Evolutionary conservation across 176 grass and related monocot genomes (phyloP).

Genomic region (Musa beccarii): DNA sequence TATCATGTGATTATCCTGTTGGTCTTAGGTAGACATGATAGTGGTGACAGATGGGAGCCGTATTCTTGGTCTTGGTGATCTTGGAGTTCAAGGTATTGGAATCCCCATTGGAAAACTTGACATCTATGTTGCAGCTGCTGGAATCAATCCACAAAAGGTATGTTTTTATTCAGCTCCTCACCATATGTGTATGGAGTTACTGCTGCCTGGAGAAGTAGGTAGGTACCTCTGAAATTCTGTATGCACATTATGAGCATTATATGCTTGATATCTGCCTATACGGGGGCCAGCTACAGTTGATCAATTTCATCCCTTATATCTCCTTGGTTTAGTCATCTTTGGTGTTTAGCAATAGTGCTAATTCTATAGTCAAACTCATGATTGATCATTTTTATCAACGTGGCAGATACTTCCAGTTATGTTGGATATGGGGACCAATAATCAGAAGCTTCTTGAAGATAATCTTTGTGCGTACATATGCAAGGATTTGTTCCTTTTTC

Average conservation of each 20-base stretch:
- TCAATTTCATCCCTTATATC: not conserved
- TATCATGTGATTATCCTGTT: conserved; percentile 6
- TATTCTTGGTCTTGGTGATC: conserved; percentile 94
- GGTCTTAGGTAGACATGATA: conserved; percentile 78
- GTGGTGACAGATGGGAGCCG: conserved; percentile 92
- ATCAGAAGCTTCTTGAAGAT: conserved; percentile 83
- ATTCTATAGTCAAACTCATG: not conserved
- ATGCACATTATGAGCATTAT: too few species aligned
- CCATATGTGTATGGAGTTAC: not conserved
- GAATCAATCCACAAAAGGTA: conserved; percentile 95
- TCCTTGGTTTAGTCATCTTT: not conserved
- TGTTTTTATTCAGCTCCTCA: conserved; percentile 7
- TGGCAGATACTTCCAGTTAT: conserved; percentile 89
- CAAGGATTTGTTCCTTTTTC: conserved; percentile 6
- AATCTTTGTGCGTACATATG: conserved; percentile 86
- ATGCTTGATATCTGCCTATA: not conserved
- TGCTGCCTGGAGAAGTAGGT: not conserved
- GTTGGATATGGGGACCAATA: conserved; percentile 95
- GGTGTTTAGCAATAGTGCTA: not conserved
- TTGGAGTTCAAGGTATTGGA: conserved; percentile 98
- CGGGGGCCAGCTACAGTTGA: not conserved
- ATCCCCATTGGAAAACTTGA: conserved; percentile 99
- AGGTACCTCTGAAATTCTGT: not conserved
- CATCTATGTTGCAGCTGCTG: conserved; percentile 94
- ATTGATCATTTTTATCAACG: conserved; percentile 10